Conservation (phyloP, 345 rosid species). For the Acer yangbiense region DNA sequence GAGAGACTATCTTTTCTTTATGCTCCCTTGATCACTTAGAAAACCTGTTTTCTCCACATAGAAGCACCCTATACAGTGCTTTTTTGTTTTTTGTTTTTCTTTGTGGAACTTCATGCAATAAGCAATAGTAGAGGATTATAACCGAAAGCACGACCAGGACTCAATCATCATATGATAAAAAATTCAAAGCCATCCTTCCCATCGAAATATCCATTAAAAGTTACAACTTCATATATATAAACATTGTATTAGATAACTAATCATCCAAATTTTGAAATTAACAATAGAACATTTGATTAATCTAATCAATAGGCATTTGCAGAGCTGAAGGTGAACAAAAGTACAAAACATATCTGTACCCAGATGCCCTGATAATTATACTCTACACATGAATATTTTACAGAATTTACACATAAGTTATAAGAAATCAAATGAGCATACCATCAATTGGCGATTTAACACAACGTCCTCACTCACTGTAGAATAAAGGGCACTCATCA, state of each 20-base stretch:
- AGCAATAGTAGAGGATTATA: not conserved
- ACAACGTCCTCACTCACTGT: constrained; percentile 82
- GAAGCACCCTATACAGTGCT: constrained; percentile 7
- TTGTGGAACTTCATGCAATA: not conserved
- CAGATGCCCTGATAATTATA: not conserved
- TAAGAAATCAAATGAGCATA: constrained; percentile 29
- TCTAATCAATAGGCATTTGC: not conserved
- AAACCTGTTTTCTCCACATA: not conserved
- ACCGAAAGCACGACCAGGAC: no score
- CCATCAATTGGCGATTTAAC: constrained; percentile 77
- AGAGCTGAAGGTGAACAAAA: not conserved
- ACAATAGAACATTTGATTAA: constrained; percentile 6
- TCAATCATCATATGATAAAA: no score
- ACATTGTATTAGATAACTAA: constrained; percentile 1
- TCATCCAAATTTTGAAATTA: constrained; percentile 6
- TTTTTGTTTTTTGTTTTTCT: not conserved
- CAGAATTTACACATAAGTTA: not conserved
- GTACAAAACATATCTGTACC: not conserved
- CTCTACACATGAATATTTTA: not conserved
- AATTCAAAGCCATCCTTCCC: no score
- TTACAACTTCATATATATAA: not conserved
- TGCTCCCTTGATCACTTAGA: constrained; percentile 9
- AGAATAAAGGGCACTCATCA: constrained; percentile 93
- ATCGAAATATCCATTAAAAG: no score
- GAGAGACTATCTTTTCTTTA: not conserved